Conservation (phyloP, 129 eudicot species). For the Scalesia atractyloides region DNA sequence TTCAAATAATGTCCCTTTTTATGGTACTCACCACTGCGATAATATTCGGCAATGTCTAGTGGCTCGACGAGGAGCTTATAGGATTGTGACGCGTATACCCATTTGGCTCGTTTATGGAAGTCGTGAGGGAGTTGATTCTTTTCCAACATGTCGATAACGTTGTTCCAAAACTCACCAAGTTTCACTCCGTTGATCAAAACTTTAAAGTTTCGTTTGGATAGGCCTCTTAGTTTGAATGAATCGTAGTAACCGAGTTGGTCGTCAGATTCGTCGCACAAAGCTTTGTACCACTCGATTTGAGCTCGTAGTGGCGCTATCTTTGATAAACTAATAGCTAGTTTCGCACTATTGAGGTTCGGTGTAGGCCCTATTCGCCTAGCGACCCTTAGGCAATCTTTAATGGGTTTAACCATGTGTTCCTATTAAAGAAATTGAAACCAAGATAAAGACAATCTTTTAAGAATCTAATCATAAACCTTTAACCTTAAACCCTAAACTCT, state of each 20-base stretch:
- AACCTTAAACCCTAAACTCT: not conserved
- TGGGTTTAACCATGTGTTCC: conserved; percentile 52
- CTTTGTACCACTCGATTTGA: conserved; percentile 90
- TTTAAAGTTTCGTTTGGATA: conserved; percentile 57
- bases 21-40: conserved; percentile 51
- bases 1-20: conserved; percentile 67
- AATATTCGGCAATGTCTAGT: conserved; percentile 89
- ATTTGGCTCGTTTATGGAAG: conserved; percentile 66
- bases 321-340: conserved; percentile 61
- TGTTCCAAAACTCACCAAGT: conserved; percentile 79
- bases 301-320: conserved; percentile 70
- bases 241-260: conserved; percentile 88
- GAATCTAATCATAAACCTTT: not conserved
- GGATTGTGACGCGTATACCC: conserved; percentile 77
- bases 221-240: conserved; percentile 60
- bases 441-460: not conserved
- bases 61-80: conserved; percentile 93
- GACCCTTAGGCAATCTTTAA: conserved; percentile 61
- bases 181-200: conserved; percentile 53
- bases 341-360: conserved; percentile 79
- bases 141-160: conserved; percentile 61
- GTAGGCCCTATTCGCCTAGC: conserved; percentile 72
- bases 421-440: conserved; percentile 14
- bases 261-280: conserved; percentile 64
- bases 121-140: conserved; percentile 80